Evolutionary conservation across 257 asterid species (phyloP).

Genomic region (Fraxinus excelsior): DNA sequence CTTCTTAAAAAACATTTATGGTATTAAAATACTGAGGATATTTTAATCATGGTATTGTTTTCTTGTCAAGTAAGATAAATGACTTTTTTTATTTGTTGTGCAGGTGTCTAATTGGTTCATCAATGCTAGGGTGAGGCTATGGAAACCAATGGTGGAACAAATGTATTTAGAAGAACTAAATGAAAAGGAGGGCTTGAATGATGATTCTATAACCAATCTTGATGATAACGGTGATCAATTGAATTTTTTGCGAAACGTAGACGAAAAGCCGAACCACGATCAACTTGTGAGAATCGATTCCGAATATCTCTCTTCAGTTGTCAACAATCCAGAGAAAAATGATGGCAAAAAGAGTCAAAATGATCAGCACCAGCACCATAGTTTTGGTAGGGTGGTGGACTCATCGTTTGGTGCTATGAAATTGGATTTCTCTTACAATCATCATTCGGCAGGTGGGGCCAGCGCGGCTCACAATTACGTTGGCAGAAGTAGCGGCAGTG

Average conservation of each 20-base stretch:
- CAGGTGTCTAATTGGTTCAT: constrained; percentile 98
- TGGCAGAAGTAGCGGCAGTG: constrained; percentile 15
- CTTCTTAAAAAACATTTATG: constrained; percentile 26
- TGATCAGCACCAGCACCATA: constrained; percentile 26
- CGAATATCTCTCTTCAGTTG: constrained; percentile 75
- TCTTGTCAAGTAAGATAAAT: constrained; percentile 22
- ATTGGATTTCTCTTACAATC: constrained; percentile 60
- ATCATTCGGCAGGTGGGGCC: constrained; percentile 24
- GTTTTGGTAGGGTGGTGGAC: constrained; percentile 33
- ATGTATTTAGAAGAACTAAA: constrained; percentile 86
- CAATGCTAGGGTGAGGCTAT: constrained; percentile 88
- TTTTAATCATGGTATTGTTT: constrained; percentile 18
- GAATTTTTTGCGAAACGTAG: constrained; percentile 32
- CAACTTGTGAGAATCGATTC: constrained; percentile 67
- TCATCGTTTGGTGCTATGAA: constrained; percentile 49
- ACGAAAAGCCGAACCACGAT: constrained; percentile 67
- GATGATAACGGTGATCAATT: constrained; percentile 23
- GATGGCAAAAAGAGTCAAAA: constrained; percentile 25
- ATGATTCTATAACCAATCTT: constrained; percentile 18
- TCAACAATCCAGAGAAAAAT: constrained; percentile 43
- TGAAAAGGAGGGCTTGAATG: constrained; percentile 42
- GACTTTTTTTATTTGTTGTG: not conserved
- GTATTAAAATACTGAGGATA: constrained; percentile 4
- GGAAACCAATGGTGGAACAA: constrained; percentile 99
- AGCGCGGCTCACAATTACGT: constrained; percentile 4